phyloP scores from a whole-genome alignment of 768 basidiomycete genomes.

The Mycena maculata region DNA sequence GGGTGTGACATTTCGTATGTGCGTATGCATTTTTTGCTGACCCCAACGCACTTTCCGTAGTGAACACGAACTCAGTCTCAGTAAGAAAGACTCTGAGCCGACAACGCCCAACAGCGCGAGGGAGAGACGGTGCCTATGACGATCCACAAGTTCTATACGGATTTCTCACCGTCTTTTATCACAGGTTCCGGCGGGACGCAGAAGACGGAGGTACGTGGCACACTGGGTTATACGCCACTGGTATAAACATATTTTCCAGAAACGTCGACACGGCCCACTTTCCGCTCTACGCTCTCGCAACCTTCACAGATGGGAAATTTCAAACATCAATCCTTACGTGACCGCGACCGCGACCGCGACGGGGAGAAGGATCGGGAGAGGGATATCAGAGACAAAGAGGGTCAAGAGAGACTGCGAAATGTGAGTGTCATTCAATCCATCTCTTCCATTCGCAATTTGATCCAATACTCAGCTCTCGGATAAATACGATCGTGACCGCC shows the following conservation, averaged over 20 bases:
- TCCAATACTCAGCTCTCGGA: conserved; percentile 74
- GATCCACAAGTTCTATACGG: conserved; percentile 18
- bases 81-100: conserved; percentile 80
- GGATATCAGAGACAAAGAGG: conserved; percentile 80
- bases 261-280: conserved; percentile 70
- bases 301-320: conserved; percentile 95
- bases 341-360: conserved; percentile 67
- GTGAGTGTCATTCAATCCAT: conserved; percentile 53
- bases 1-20: conserved; percentile 64
- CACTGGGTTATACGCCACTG: conserved; percentile 12
- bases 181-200: conserved; percentile 79
- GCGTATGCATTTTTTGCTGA: conserved; percentile 31
- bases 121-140: conserved; percentile 71
- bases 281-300: conserved; percentile 79
- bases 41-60: conserved; percentile 47
- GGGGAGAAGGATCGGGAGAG: conserved; percentile 64
- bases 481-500: conserved; percentile 86
- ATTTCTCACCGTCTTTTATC: conserved; percentile 33
- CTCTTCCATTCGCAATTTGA: conserved; percentile 14
- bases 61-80: conserved; percentile 72
- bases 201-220: conserved; percentile 74
- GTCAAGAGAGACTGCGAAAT: conserved; percentile 81
- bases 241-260: conserved; percentile 46
- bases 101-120: conserved; percentile 62
- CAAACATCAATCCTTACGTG: conserved; percentile 87